Percentiles rank a stretch among this genome's conserved stretches.
Evolutionary conservation across 768 basidiomycete species (phyloP).

Genomic region (Lenzites betulinus): DNA sequence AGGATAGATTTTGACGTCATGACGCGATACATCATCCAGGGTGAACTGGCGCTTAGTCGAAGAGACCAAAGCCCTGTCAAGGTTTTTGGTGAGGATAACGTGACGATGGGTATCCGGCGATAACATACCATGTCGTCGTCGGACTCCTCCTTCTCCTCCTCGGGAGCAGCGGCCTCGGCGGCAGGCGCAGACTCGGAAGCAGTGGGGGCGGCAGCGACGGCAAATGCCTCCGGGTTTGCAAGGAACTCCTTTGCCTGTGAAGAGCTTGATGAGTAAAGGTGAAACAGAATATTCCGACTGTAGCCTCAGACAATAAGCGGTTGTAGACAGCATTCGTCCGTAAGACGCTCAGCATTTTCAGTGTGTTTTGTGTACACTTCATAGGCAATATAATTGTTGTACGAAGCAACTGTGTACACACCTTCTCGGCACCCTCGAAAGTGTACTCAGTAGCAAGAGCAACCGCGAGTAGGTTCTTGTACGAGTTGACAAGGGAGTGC

Average conservation of each 20-base stretch:
- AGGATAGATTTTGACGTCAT: constrained; percentile 18
- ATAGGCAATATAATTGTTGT: constrained; percentile 23
- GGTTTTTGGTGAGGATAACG: constrained; percentile 8
- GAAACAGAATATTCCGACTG: constrained; percentile 32
- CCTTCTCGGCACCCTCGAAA: constrained; percentile 94
- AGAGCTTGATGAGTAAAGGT: constrained; percentile 32
- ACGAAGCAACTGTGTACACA: constrained; percentile 37
- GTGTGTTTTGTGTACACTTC: constrained; percentile 54
- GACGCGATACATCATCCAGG: constrained; percentile 17
- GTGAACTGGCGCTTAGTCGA: constrained; percentile 59
- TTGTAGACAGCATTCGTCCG: constrained; percentile 40
- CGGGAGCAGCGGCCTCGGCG: constrained; percentile 36
- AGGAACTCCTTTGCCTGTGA: constrained; percentile 90
- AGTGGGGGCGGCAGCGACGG: constrained; percentile 70
- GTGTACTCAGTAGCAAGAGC: constrained; percentile 91
- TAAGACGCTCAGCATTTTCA: constrained; percentile 81
- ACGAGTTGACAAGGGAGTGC: constrained; percentile 97
- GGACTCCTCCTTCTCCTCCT: constrained; percentile 84
- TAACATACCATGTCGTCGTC: constrained; percentile 84
- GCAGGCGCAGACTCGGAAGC: constrained; percentile 59
- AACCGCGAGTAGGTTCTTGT: constrained; percentile 96
- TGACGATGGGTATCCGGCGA: background rate
- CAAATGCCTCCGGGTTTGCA: constrained; percentile 98
- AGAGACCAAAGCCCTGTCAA: constrained; percentile 86
- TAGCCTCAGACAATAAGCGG: constrained; percentile 30